Base-by-base conservation (phyloP, 116 monocot genomes). In the Posidonia oceanica region DNA sequence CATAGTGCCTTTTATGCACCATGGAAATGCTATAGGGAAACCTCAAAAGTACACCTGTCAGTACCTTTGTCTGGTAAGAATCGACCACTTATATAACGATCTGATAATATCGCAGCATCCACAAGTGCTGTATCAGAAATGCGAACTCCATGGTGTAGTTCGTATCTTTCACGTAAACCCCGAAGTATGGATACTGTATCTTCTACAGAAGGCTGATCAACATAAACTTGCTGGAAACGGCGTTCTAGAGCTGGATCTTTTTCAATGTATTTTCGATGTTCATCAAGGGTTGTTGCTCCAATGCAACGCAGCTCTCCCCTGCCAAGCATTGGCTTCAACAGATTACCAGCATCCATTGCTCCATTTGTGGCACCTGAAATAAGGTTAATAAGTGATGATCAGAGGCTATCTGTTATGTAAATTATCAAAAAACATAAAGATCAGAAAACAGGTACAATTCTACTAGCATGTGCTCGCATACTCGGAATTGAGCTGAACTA, bases 1-100 rank as follows among this genome's bases (percentile, higher is more conserved):
- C 12, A 68, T 23, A 29, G 2, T 29, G 29, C 1, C 22, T 11
- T 4, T 52, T 36, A 68, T 36, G 4, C 2, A 53, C 14, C 18
- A 36, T 54, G 18, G 2, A 18, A 15, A 3, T 40, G n/a, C 65
- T 41, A 40, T 7, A 39, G 40, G 39, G n/a, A 65, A 10, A 65
- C 0, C 48, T 12, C 48, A 48, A 10, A 29, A 48, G 7, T 48
- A 48, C 8, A 10, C 48, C 48, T 7, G 17, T 7, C 66, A 48
- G 37, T 80, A 96, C 96, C 98, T 99, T 99, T 99, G 61, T 99
- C 99, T 51, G 99, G 99, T 65, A 99, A 80, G 77, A 99, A 99
- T 0, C 99, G 90, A 4, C 88, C 99, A 51, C 86, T 99, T 53
- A 99, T 93, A 68, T 99, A 99, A 22, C 93, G 88, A 74, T 99